Conservation (phyloP, 441 rosid species). For the Populus trichocarpa region DNA sequence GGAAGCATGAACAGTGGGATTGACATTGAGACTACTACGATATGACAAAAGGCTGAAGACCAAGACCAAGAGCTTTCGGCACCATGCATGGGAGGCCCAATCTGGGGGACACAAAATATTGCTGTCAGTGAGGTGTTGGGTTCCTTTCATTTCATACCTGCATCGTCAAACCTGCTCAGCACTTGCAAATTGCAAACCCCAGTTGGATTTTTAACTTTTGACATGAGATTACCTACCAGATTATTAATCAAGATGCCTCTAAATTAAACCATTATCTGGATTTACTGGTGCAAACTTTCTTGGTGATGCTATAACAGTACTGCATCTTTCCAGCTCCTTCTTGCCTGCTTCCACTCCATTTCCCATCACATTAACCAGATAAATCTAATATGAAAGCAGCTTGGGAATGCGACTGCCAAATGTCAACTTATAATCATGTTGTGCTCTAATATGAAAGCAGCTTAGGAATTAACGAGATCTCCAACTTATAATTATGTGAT, state of each 20-base stretch:
- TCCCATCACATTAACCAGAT: neutral
- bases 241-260: too few relatives aligned
- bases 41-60: conserved; percentile 10
- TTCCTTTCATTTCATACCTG: neutral
- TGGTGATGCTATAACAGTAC: too few relatives aligned
- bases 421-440: neutral
- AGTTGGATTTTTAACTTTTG: neutral
- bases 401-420: neutral
- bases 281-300: neutral
- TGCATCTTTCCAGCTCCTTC: neutral
- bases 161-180: too few relatives aligned
- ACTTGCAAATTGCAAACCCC: too few relatives aligned
- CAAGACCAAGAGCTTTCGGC: neutral
- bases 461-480: too few relatives aligned
- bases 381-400: neutral
- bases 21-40: neutral
- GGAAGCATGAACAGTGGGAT: conserved; percentile 2
- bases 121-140: neutral
- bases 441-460: too few relatives aligned
- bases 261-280: neutral
- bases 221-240: neutral
- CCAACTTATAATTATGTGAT: too few relatives aligned
- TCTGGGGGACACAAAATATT: neutral
- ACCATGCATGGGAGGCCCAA: neutral
- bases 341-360: neutral